phyloP scores from a whole-genome alignment of 164 flowering plant genomes.

The Cinnamomum micranthum region DNA sequence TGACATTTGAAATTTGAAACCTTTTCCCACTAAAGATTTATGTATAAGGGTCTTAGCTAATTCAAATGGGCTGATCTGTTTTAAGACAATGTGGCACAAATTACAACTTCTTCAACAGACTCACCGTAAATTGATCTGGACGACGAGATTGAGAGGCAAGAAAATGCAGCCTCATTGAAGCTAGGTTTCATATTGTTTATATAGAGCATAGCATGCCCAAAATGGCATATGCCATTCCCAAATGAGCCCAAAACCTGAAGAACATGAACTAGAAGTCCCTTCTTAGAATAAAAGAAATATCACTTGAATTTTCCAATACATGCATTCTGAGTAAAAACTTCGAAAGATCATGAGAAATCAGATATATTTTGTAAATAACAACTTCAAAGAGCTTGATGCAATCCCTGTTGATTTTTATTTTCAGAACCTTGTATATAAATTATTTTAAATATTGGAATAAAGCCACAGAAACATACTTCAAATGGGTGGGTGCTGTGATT shows the following conservation, averaged over 20 bases:
- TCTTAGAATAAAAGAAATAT: neutral
- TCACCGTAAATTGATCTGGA: slow-evolving; percentile 87
- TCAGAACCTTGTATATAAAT: neutral
- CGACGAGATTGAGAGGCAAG: slow-evolving; percentile 69
- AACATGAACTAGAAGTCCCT: neutral
- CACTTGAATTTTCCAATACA: neutral
- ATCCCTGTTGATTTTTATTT: neutral
- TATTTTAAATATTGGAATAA: neutral
- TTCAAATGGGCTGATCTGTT: no score
- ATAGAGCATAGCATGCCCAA: slow-evolving; percentile 77
- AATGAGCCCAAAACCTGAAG: slow-evolving; percentile 80
- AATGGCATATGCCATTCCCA: slow-evolving; percentile 78
- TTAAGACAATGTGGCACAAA: neutral
- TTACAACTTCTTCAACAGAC: slow-evolving; percentile 2
- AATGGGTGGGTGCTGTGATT: no score
- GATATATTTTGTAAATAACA: neutral
- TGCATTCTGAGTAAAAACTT: neutral
- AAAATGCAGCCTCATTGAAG: slow-evolving; percentile 74
- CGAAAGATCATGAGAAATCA: neutral
- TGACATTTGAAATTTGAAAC: no score
- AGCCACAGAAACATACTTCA: no score
- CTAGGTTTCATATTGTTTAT: slow-evolving; percentile 62
- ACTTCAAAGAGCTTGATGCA: neutral
- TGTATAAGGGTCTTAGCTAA: no score
- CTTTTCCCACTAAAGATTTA: no score